Base-by-base conservation (phyloP, 345 rosid genomes). In the Fremontodendron californicum region DNA sequence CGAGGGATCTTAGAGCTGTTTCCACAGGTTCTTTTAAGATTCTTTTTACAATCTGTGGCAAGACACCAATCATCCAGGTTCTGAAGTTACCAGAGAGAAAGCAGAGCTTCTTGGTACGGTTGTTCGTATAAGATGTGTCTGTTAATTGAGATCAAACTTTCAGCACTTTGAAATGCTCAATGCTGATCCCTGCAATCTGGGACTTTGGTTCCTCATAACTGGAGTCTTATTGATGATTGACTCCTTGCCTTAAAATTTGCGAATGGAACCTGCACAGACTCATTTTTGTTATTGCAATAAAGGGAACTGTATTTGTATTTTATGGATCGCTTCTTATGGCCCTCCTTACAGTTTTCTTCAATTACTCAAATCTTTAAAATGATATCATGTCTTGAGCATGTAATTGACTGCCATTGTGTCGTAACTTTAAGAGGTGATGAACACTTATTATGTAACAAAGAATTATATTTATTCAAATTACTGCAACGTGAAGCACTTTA, bases 51-150 rank as follows among this genome's bases (percentile, higher is more conserved):
- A 75, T 84, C 89, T 84, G 85, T 81, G 82, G 93, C 88, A 92
- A 87, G 87, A 89, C 86, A 89, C 90, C 90, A 89, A 86, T 82
- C 90, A 90, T 87, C 95, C 90, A 87, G 90, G 89, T 88, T 93
- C 94, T 88, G 93, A 88, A 89, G 96, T 96, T 93, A 96, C 99
- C 99, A 82, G 92, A 85, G 84, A 83, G 82, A 85, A 80, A 58
- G 93, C 89, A 81, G 93, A 88, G 85, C 93, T 90, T 88, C 93
- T 74, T 84, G 86, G 83, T 74, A 88, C 83, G 46, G 89, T 83
- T 82, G 89, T 82, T 85, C 78, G 80, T 81, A 85, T 88, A 86
- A 85, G n/a, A 79, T 67, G 85, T 80, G 79, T 88, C 92, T 61
- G 84, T 81, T 89, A 82, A 85, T 78, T 90, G 84, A 74, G 81